Evolutionary conservation across 352 stramenopile species (phyloP).

Genomic region (Thalassiosira livingstoniorum): DNA sequence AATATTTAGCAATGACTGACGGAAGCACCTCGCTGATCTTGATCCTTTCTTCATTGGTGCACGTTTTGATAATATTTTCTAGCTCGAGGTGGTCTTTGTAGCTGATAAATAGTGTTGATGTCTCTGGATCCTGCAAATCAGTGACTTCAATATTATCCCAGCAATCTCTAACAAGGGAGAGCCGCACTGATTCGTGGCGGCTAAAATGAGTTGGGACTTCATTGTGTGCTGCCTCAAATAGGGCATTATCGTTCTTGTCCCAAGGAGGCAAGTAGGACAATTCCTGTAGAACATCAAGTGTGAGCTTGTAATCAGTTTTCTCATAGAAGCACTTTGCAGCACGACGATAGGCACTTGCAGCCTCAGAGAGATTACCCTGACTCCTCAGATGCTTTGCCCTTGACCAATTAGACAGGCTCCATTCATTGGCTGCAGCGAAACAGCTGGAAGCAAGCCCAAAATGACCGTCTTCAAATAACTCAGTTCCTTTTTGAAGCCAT

Average conservation of each 20-base stretch:
- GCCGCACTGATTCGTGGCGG: constrained; percentile 31
- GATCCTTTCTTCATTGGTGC: constrained; percentile 24
- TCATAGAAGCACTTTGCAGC: constrained; percentile 32
- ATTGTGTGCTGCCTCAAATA: constrained; percentile 39
- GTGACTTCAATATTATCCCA: constrained; percentile 32
- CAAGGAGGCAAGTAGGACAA: constrained; percentile 40
- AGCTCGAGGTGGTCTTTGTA: constrained; percentile 39
- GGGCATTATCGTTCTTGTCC: constrained; percentile 26
- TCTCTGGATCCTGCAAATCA: constrained; percentile 39
- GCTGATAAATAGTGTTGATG: constrained; percentile 30
- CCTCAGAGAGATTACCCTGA: constrained; percentile 27
- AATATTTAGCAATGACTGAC: constrained; percentile 38
- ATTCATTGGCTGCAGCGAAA: constrained; percentile 42
- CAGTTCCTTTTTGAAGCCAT: constrained; percentile 41
- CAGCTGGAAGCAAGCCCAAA: constrained; percentile 51
- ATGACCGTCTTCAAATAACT: constrained; percentile 49
- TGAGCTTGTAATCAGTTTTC: constrained; percentile 22
- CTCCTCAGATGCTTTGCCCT: constrained; percentile 34
- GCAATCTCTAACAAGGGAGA: constrained; percentile 29
- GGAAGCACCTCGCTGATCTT: constrained; percentile 38
- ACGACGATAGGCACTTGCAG: constrained; percentile 29
- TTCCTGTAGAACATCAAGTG: constrained; percentile 44
- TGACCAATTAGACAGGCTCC: constrained; percentile 38
- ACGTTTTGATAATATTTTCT: constrained; percentile 23
- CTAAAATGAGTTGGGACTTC: constrained; percentile 32